These are phyloP conservation scores for Climacium dendroides DNA, from an alignment of 225 moss, liverwort and hornwort species.

Conservation along the genomic window DNA sequence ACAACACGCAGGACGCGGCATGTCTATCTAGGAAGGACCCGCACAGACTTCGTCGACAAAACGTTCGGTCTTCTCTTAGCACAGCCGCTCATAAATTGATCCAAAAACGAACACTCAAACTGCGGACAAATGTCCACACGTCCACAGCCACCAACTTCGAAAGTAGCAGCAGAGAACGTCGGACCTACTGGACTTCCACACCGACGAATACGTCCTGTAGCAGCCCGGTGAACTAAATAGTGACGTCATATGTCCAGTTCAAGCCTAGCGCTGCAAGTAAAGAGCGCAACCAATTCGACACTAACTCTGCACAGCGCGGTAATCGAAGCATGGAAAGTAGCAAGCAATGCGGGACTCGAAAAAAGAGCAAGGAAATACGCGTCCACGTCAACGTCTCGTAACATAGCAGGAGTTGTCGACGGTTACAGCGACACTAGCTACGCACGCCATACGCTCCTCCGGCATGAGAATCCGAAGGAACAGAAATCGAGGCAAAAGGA, in stretches of 20 bases:
- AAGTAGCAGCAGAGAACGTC: neutral
- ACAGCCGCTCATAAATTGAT: neutral
- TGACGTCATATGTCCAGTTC: neutral
- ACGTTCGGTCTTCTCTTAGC: neutral
- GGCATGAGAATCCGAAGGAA: neutral
- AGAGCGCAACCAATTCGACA: neutral
- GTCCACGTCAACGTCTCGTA: neutral
- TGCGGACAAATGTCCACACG: neutral
- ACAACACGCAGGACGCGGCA: neutral
- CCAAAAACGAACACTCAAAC: neutral
- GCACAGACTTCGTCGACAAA: neutral
- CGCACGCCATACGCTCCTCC: neutral
- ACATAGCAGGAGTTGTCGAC: neutral
- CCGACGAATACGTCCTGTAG: neutral
- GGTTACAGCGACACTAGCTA: neutral
- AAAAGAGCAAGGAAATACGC: neutral
- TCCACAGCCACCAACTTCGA: neutral
- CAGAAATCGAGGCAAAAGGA: neutral
- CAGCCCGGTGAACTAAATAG: neutral
- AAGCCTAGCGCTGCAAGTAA: neutral
- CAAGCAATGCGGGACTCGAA: neutral
- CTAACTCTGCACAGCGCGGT: neutral
- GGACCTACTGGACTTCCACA: neutral
- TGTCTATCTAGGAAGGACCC: neutral
- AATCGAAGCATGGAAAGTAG: neutral